A percentile compares a stretch with the other conserved stretches of the same genome.
These are phyloP conservation scores for Parastagonospora nodorum DNA, from an alignment of 2,329 filamentous ascomycete genomes.

Conservation along the genomic window DNA sequence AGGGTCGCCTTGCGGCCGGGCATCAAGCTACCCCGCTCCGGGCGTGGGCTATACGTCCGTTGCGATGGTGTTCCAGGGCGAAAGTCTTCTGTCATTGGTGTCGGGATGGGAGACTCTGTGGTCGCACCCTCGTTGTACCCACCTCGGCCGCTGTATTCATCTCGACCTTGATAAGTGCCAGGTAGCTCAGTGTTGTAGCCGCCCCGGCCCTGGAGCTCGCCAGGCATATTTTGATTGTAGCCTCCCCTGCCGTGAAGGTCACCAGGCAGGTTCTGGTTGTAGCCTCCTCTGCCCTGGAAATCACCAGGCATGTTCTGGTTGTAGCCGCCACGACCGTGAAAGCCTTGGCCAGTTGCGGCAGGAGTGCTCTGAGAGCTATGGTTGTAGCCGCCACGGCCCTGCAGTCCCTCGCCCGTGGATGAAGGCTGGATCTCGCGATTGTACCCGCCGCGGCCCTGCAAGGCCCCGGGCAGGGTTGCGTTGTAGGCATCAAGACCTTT, in stretches of 20 bases:
- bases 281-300: constrained; percentile 38
- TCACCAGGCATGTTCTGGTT: constrained; percentile 35
- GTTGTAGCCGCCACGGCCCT: constrained; percentile 22
- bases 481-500: constrained; percentile 46
- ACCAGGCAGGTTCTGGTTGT: constrained; percentile 33
- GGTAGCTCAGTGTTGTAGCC: constrained; percentile 38
- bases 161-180: constrained; percentile 37
- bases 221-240: constrained; percentile 38
- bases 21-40: constrained; percentile 30
- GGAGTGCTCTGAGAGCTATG: constrained; percentile 18
- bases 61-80: constrained; percentile 40
- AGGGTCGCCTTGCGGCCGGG: constrained; percentile 44
- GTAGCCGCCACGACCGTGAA: constrained; percentile 37
- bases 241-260: constrained; percentile 38
- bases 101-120: constrained; percentile 40
- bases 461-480: constrained; percentile 29
- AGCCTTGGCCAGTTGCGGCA: constrained; percentile 24
- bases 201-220: constrained; percentile 38
- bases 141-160: constrained; percentile 28
- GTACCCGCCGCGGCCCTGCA: constrained; percentile 39
- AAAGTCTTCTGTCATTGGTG: constrained; percentile 38
- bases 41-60: constrained; percentile 35
- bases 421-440: constrained; percentile 26
- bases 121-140: constrained; percentile 33
- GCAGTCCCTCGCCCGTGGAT: constrained; percentile 26